Evolutionary conservation across 1,284 basidiomycete species (phyloP).

Genomic region (Apiotrichum laibachii): DNA sequence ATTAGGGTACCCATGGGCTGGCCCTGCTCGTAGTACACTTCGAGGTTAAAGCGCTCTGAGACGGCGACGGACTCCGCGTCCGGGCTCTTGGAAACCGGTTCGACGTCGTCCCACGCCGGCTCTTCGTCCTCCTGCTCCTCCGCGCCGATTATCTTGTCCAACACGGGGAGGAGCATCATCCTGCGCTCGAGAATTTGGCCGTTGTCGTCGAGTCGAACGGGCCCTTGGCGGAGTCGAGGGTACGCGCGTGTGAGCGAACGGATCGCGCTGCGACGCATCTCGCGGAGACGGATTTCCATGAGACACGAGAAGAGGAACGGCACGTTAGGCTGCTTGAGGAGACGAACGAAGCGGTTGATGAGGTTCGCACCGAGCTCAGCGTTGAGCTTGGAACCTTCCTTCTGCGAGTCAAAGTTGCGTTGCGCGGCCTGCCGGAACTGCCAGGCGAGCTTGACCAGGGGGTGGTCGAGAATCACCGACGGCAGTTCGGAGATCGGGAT

Average conservation of each 20-base stretch:
- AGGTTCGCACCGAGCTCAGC: conserved; percentile 57
- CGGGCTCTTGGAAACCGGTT: conserved; percentile 24
- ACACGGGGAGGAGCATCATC: conserved; percentile 35
- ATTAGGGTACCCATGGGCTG: conserved; percentile 53
- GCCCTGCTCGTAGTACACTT: conserved; percentile 42
- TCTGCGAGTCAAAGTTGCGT: conserved; percentile 61
- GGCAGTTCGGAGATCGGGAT: conserved; percentile 71
- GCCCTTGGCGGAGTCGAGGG: conserved; percentile 47
- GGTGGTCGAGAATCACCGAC: conserved; percentile 64
- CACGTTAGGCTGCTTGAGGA: conserved; percentile 45
- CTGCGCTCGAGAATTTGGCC: conserved; percentile 39
- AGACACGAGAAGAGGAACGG: conserved; percentile 58
- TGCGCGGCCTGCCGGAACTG: conserved; percentile 78
- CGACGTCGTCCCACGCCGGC: conserved; percentile 47
- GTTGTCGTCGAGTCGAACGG: conserved; percentile 35
- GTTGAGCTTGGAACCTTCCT: conserved; percentile 55
- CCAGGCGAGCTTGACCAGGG: conserved; percentile 76
- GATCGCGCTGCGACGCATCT: conserved; percentile 55
- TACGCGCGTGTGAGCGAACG: conserved; percentile 55
- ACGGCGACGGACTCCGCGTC: conserved; percentile 36
- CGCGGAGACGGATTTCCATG: conserved; percentile 56
- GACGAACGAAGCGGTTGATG: conserved; percentile 60
- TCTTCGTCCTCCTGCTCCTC: conserved; percentile 50
- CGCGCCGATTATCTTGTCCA: conserved; percentile 52
- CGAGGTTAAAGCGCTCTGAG: conserved; percentile 40